Percentiles rank a stretch among this genome's conserved stretches.
Conservation (phyloP, 495 filamentous ascomycete species). For the Cetradonia linearis region DNA sequence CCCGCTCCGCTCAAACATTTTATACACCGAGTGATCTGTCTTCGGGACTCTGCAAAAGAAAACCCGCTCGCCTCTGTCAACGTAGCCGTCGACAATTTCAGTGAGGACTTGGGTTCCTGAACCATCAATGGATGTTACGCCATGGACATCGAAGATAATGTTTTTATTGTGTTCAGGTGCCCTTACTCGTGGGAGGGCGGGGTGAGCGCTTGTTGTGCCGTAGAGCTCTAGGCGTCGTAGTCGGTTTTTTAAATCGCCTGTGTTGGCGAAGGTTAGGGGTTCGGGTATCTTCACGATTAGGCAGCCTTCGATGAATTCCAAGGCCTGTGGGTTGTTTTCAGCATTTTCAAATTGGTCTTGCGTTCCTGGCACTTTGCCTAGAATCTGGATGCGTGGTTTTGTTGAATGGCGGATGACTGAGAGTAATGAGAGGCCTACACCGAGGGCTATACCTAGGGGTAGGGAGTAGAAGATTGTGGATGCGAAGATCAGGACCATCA, state of each 20-base stretch:
- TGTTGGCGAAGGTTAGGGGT: slow-evolving; percentile 93
- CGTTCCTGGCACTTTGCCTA: slow-evolving; percentile 79
- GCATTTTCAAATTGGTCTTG: slow-evolving; percentile 73
- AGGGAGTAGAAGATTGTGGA: slow-evolving; percentile 90
- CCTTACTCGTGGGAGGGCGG: slow-evolving; percentile 69
- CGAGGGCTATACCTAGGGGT: slow-evolving; percentile 75
- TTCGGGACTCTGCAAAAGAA: slow-evolving; percentile 77
- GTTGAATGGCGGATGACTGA: slow-evolving; percentile 84
- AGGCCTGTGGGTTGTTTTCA: slow-evolving; percentile 59
- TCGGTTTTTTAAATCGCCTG: slow-evolving; percentile 78
- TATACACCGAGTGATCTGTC: slow-evolving; percentile 52
- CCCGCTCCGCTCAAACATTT: slow-evolving; percentile 64
- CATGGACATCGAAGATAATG: slow-evolving; percentile 93
- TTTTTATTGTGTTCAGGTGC: slow-evolving; percentile 67
- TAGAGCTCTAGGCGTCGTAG: slow-evolving; percentile 78
- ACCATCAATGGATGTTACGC: slow-evolving; percentile 84
- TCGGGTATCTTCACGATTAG: slow-evolving; percentile 96
- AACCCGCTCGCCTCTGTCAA: slow-evolving; percentile 60
- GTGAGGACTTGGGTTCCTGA: slow-evolving; percentile 82
- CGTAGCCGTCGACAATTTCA: slow-evolving; percentile 77
- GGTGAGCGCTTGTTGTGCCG: slow-evolving; percentile 73
- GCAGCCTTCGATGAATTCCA: slow-evolving; percentile 85
- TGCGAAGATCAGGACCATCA: slow-evolving; percentile 84
- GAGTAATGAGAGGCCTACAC: slow-evolving; percentile 77
- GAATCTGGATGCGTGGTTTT: slow-evolving; percentile 89